Base-by-base conservation (phyloP, 768 basidiomycete species). In the Hygrophoropsis aurantiaca region DNA sequence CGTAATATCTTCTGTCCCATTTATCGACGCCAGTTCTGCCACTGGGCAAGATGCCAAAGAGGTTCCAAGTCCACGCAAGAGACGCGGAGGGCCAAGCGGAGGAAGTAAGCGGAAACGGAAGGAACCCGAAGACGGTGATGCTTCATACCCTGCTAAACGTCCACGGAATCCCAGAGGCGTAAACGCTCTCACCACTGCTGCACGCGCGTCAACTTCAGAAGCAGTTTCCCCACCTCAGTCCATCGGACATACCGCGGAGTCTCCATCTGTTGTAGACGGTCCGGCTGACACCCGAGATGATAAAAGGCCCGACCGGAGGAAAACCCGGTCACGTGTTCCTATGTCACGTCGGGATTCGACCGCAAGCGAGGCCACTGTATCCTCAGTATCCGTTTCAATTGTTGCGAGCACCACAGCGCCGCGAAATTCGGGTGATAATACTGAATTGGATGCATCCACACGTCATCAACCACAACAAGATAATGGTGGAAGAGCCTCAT, bases 121-220 rank as follows among this genome's bases (percentile, higher is more conserved):
- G 57, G 82, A 84, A 25, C 62, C 58, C 6, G 84, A 85, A 36
- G 82, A 84, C 38, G 78, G 76, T 11, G 83, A 86, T 52, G 74
- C 78, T 1, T 77, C 79, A n/a, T 86, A 85, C 57, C 84, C 85
- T n/a, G 80, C 84, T 10, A 87, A 85, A 65, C 75, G 82, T 20
- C 72, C 80, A 16, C 76, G 84, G 21, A 68, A 74, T 45, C 74
- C 81, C 5, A 67, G 84, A 50, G 73, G 73, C 19, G 59, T 58
- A 11, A 63, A 63, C 58, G 25, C 50, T 10, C 48, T 52, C 24
- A 35, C 37, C 19, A 43, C 42, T n/a, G 59, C 58, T 25, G 49
- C 46, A 40, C 64, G 51, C 55, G 57, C 46, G 35, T 41, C 59
- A 2, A 67, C 58, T 37, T 53, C 46, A n/a, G 77, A 77, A 45